A percentile compares a stretch with the other conserved stretches of the same genome.
These are phyloP conservation scores for Venturia nashicola DNA, from an alignment of 2,329 filamentous ascomycete species.

Conservation along the genomic window DNA sequence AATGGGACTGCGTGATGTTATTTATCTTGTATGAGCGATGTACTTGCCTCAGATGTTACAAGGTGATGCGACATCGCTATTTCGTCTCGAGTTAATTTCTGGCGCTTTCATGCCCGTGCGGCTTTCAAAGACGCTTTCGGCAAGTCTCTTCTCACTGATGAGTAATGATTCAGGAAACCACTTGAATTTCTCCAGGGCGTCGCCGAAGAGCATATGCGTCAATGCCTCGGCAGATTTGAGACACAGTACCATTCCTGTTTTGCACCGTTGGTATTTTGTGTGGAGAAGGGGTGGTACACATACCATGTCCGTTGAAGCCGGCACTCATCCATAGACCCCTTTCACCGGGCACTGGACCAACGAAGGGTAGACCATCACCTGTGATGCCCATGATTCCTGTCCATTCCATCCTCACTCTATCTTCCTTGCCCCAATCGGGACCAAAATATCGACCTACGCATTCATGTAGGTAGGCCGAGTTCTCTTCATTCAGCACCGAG, in stretches of 20 bases:
- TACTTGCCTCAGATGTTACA: not conserved
- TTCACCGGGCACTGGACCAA: constrained; percentile 50
- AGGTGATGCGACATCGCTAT: not conserved
- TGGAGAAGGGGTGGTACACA: not conserved
- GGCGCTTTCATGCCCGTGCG: constrained; percentile 10
- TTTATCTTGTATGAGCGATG: not conserved
- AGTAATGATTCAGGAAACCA: constrained; percentile 45
- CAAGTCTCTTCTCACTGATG: constrained; percentile 34
- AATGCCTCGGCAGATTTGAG: constrained; percentile 48
- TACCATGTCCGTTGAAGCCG: constrained; percentile 57
- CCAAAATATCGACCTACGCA: constrained; percentile 37
- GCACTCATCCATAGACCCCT: constrained; percentile 50
- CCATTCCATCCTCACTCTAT: constrained; percentile 46
- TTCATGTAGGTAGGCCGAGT: constrained; percentile 43
- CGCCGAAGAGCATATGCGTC: constrained; percentile 38
- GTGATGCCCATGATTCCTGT: constrained; percentile 72
- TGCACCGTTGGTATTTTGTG: constrained; percentile 2
- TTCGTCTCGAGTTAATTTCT: not conserved
- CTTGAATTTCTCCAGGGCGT: constrained; percentile 19
- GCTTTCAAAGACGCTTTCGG: constrained; percentile 16
- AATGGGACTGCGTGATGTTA: not conserved
- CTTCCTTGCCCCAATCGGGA: constrained; percentile 23
- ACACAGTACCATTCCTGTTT: constrained; percentile 45
- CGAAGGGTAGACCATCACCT: constrained; percentile 55
- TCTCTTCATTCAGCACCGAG: constrained; percentile 40